Conservation (phyloP, 805 yeast species). For the Wickerhamiella bombiphila region DNA sequence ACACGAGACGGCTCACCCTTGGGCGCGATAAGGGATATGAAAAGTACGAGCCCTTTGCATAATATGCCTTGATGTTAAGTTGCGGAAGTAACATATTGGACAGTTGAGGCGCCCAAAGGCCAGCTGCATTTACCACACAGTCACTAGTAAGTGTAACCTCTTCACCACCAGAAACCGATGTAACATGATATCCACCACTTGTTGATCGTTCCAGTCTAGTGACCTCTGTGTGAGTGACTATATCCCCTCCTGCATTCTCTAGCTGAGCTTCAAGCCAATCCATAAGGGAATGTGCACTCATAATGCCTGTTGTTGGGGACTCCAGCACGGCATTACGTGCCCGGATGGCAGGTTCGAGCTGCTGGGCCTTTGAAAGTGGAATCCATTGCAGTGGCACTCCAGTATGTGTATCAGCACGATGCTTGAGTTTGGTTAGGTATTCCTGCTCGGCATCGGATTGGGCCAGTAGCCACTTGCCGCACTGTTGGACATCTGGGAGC, state of each 20-base stretch:
- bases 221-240: constrained; percentile 50
- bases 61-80: constrained; percentile 43
- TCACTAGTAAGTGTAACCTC: constrained; percentile 28
- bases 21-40: constrained; percentile 37
- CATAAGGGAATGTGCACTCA: constrained; percentile 68
- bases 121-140: constrained; percentile 63
- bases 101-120: constrained; percentile 57
- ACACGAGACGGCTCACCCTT: constrained; percentile 41
- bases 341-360: constrained; percentile 48
- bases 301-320: constrained; percentile 75
- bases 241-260: constrained; percentile 46
- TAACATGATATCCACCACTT: constrained; percentile 11
- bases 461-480: constrained; percentile 79
- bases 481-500: constrained; percentile 37
- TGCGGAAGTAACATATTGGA: constrained; percentile 61
- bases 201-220: constrained; percentile 21
- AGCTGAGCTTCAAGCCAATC: constrained; percentile 39
- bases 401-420: constrained; percentile 31
- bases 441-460: constrained; percentile 51
- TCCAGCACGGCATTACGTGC: constrained; percentile 48
- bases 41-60: constrained; percentile 78
- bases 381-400: constrained; percentile 50
- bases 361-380: constrained; percentile 30
- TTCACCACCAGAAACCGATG: constrained; percentile 17
- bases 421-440: constrained; percentile 39